A percentile compares a stretch with the other conserved stretches of the same genome.
Conservation (phyloP, 345 rosid species). For the Eucalyptus cloeziana region DNA sequence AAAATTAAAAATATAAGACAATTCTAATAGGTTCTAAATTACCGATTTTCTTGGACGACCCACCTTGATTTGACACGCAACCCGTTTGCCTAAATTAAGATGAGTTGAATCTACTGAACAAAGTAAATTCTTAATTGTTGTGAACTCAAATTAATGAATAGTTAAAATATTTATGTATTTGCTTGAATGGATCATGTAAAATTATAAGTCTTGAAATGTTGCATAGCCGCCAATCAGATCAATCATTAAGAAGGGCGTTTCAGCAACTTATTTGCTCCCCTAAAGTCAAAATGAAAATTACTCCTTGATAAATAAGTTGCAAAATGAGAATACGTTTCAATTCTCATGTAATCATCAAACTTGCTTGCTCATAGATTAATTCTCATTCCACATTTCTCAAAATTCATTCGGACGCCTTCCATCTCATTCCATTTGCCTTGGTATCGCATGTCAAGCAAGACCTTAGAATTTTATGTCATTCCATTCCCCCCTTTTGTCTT, state of each 20-base stretch:
- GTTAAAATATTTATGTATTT: not conserved
- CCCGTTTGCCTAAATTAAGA: not conserved
- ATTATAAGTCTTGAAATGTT: not conserved
- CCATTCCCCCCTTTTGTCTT: not conserved
- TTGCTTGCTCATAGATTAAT: not conserved
- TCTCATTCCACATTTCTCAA: not conserved
- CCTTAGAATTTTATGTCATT: not conserved
- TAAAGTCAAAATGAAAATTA: not conserved
- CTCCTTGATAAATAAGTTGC: not conserved
- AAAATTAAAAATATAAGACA: not conserved
- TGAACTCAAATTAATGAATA: not conserved
- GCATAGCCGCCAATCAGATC: not conserved
- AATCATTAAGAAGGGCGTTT: not conserved
- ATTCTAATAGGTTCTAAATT: not conserved
- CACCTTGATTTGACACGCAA: not conserved
- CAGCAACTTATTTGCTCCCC: not conserved
- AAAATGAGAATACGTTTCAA: not conserved
- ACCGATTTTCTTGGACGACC: not conserved
- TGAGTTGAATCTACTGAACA: not conserved
- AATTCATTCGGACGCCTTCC: not conserved
- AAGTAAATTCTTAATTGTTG: rapidly evolving
- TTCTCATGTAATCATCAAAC: rapidly evolving
- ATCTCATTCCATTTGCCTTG: rapidly evolving
- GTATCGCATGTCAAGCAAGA: rapidly evolving
- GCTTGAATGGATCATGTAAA: rapidly evolving